Evolutionary conservation across 306 rosid species (phyloP).

Genomic region (Pterocarpus macrocarpus): DNA sequence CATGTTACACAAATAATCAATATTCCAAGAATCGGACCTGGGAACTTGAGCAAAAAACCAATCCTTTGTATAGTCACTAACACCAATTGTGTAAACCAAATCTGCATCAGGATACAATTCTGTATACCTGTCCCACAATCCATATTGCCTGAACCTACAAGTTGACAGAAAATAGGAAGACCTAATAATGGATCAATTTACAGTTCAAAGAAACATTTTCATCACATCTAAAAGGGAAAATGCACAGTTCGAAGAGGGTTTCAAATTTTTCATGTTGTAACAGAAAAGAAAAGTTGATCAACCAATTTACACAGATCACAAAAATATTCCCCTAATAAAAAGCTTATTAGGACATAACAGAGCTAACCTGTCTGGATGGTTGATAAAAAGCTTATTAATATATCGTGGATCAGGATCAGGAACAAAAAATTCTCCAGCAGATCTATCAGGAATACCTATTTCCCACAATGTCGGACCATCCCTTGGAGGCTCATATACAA

Average conservation of each 20-base stretch:
- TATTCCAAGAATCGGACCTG: constrained; percentile 59
- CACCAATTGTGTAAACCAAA: constrained; percentile 74
- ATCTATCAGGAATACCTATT: constrained; percentile 87
- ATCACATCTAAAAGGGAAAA: constrained; percentile 19
- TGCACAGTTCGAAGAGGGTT: constrained; percentile 33
- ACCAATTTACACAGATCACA: constrained; percentile 3
- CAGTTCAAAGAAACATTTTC: constrained; percentile 41
- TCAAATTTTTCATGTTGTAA: constrained; percentile 5
- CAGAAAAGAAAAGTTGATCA: constrained; percentile 14
- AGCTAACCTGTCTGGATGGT: constrained; percentile 85
- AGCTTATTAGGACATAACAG: background rate
- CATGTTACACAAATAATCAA: constrained; percentile 18
- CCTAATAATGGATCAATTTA: constrained; percentile 29
- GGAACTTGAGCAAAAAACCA: constrained; percentile 91
- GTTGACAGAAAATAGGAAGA: constrained; percentile 33
- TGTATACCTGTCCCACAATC: constrained; percentile 88
- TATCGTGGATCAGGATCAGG: constrained; percentile 80
- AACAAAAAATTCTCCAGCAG: constrained; percentile 78
- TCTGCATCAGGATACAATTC: constrained; percentile 80
- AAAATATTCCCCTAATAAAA: background rate
- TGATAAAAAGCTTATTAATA: constrained; percentile 68
- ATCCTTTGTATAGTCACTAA: constrained; percentile 66
- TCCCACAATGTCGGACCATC: constrained; percentile 93
- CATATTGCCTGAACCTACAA: constrained; percentile 87
- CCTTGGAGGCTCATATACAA: constrained; percentile 80